Conservation (phyloP, 768 basidiomycete species). For the Mycena rosella region DNA sequence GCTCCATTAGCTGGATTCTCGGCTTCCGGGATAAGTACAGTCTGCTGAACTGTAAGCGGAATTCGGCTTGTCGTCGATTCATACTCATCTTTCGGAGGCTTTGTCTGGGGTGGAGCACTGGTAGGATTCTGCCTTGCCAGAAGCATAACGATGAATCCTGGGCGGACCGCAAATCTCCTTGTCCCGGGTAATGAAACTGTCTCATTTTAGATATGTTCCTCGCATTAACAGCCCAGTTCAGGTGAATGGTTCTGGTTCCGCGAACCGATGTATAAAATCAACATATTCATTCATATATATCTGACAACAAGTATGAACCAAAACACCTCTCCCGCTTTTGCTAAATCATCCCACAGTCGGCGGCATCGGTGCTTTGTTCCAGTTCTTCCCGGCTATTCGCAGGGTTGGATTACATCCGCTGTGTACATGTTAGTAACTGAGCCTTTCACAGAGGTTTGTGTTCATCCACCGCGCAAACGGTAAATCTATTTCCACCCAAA, state of each 20-base stretch:
- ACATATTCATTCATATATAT: constrained; percentile 43
- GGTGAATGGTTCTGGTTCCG: constrained; percentile 46
- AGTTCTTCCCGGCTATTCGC: constrained; percentile 44
- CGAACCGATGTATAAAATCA: constrained; percentile 36
- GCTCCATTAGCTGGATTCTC: constrained; percentile 42
- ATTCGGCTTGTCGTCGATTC: not conserved
- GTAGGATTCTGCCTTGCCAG: constrained; percentile 42
- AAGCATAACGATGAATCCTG: constrained; percentile 36
- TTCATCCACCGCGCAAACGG: constrained; percentile 43
- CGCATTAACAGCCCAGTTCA: constrained; percentile 5
- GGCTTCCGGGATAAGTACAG: constrained; percentile 43
- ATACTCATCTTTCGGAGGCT: constrained; percentile 25
- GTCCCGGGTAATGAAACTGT: not conserved
- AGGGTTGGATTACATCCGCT: no score
- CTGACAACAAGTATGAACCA: constrained; percentile 38
- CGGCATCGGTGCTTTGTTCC: constrained; percentile 40
- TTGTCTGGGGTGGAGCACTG: constrained; percentile 44
- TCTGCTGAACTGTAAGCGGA: constrained; percentile 37
- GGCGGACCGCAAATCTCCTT: not conserved
- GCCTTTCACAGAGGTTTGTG: constrained; percentile 28
- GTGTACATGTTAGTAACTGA: not conserved
- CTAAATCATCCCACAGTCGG: constrained; percentile 34
- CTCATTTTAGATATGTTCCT: not conserved
- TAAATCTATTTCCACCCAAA: not conserved
- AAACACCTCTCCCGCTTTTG: not conserved